Base-by-base conservation (phyloP, 2,329 filamentous ascomycete species). In the Pyrenophora seminiperda region DNA sequence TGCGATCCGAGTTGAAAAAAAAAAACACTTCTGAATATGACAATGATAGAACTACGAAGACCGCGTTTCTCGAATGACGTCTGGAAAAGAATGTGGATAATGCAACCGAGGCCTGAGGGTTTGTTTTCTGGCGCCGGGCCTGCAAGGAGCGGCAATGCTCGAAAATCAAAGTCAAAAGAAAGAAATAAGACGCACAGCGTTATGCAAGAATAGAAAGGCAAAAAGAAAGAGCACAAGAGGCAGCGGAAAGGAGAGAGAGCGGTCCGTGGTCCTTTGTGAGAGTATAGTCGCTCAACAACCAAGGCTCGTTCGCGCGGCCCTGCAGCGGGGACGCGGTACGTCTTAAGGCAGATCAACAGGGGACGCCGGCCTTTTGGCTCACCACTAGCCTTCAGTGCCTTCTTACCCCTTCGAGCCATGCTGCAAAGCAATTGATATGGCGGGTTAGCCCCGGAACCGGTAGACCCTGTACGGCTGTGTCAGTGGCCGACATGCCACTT, bases 151-250 rank as follows among this genome's bases (percentile, higher is more conserved):
- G 53, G 47, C 27, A 47, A 20, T 40, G 36, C 24, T 46, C 46
- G 45, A 60, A 61, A 50, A 37, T 53, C 53, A 46, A 44, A 50
- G 30, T 22, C 37, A 54, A 41, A 51, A 38, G 32, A 55, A 44
- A 47, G 40, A 51, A 56, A 50, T 45, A 49, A 44, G 46, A 62
- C 67, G 66, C 65, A 50, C 66, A 69, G 67, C 66, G 66, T 54
- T 55, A 47, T 38, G 42, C 43, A 47, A 58, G 56, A 59, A 34
- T 59, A 29, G 50, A 55, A 58, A 39, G 3, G 27, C 53, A 59
- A 46, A 38, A 41, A 19, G 47, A 30, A 27, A 45, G 11, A 36
- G 20, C 4, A 18, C 11, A 18, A 11, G 41, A 36, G 13, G 4
- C 1, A 4, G 32, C 49, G 48, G 52, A 42, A 51, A 29, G 50